Percentiles rank a stretch among this genome's conserved stretches.
Conservation (phyloP, 768 basidiomycete species). For the Baorangia bicolor region DNA sequence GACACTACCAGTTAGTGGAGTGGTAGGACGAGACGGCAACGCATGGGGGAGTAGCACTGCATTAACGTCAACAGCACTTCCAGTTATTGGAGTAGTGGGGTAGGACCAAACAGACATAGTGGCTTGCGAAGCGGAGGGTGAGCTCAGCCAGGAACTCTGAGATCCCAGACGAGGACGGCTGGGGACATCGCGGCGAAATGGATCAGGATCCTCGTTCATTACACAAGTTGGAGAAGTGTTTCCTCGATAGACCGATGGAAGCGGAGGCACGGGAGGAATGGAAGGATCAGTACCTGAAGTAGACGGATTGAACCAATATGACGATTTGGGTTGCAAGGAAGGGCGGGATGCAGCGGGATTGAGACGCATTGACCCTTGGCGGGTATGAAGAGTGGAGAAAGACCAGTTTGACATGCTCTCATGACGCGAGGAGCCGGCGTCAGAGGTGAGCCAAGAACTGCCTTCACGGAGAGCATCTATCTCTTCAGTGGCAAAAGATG, state of each 20-base stretch:
- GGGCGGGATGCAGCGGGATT: constrained; percentile 28
- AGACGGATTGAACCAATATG: constrained; percentile 59
- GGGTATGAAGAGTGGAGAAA: constrained; percentile 66
- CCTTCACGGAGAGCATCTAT: constrained; percentile 72
- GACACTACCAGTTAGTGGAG: constrained; percentile 25
- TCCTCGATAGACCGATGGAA: constrained; percentile 58
- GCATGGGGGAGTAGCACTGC: constrained; percentile 39
- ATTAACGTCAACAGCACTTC: constrained; percentile 43
- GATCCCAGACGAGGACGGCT: constrained; percentile 55
- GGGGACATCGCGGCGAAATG: constrained; percentile 58
- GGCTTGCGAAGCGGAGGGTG: constrained; percentile 54
- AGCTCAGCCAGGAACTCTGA: constrained; percentile 74
- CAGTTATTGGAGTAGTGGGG: constrained; percentile 46
- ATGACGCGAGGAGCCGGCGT: constrained; percentile 48
- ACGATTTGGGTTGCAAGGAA: constrained; percentile 48
- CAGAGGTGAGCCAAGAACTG: constrained; percentile 79
- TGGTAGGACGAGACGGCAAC: constrained; percentile 29
- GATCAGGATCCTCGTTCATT: constrained; percentile 53
- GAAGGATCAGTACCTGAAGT: constrained; percentile 41
- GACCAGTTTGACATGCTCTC: constrained; percentile 70
- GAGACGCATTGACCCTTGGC: constrained; percentile 13
- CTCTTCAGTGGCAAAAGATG: constrained; percentile 70
- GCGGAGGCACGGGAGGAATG: constrained; percentile 55
- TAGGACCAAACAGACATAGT: constrained; percentile 70
- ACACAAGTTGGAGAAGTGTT: constrained; percentile 41